These are phyloP conservation scores for Ascochyta clinopodiicola DNA, from an alignment of 2,329 filamentous ascomycete genomes.

Conservation along the genomic window DNA sequence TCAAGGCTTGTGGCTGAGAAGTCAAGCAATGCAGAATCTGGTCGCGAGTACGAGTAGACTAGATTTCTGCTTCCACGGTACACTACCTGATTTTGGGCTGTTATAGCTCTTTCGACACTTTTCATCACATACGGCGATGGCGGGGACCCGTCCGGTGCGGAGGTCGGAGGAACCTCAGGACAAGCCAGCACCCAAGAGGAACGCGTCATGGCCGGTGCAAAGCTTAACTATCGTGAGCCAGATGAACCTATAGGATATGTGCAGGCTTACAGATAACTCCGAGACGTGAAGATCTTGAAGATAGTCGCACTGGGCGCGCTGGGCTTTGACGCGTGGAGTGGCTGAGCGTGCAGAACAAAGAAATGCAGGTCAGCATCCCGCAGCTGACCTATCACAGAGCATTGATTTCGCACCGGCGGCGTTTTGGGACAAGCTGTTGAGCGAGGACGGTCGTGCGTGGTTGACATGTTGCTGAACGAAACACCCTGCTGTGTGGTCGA, in stretches of 20 bases:
- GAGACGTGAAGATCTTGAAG: slow-evolving; percentile 4
- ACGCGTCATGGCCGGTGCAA: slow-evolving; percentile 38
- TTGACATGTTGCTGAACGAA: slow-evolving; percentile 7
- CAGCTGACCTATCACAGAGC: slow-evolving; percentile 16
- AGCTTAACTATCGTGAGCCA: slow-evolving; percentile 19
- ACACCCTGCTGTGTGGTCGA: slow-evolving; percentile 1
- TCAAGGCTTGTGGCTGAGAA: background rate
- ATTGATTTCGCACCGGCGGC: slow-evolving; percentile 10
- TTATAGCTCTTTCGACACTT: slow-evolving; percentile 9
- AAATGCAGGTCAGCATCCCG: slow-evolving; percentile 4
- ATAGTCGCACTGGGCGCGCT: slow-evolving; percentile 13
- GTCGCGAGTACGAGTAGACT: background rate
- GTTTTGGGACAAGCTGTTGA: background rate
- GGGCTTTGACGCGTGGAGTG: slow-evolving; percentile 29
- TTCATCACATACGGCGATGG: slow-evolving; percentile 31
- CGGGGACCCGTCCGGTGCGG: slow-evolving; percentile 35
- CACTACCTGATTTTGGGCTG: slow-evolving; percentile 1
- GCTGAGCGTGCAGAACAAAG: slow-evolving; percentile 25
- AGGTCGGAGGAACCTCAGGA: slow-evolving; percentile 23
- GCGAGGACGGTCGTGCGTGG: background rate
- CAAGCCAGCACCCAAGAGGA: slow-evolving; percentile 22
- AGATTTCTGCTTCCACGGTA: slow-evolving; percentile 5
- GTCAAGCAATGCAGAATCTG: background rate
- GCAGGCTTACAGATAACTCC: slow-evolving; percentile 21
- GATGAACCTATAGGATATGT: slow-evolving; percentile 11